These are phyloP conservation scores for Canavalia ensiformis DNA, from an alignment of 306 rosid genomes.

Conservation along the genomic window DNA sequence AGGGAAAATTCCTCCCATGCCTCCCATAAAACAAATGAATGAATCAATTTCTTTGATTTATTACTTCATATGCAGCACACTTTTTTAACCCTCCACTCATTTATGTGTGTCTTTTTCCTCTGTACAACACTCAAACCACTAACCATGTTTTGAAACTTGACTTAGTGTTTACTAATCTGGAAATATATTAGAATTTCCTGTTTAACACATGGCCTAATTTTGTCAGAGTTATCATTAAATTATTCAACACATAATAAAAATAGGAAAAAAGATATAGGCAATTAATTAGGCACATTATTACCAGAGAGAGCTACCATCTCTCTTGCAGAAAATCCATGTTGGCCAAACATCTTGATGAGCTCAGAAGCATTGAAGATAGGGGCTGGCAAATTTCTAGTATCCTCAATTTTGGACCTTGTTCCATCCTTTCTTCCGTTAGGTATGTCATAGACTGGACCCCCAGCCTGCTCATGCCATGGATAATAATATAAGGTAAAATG, in stretches of 20 bases:
- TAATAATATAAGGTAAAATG: not conserved
- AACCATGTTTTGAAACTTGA: not conserved
- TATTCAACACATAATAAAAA: not conserved
- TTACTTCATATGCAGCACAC: not conserved
- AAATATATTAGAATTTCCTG: not conserved
- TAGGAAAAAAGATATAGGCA: not conserved
- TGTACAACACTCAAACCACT: not conserved
- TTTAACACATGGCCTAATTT: not conserved
- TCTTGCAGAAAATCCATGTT: slow-evolving; percentile 70
- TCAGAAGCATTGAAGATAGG: slow-evolving; percentile 78
- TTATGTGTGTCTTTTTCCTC: not conserved
- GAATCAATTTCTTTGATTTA: not conserved
- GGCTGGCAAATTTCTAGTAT: slow-evolving; percentile 70
- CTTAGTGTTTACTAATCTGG: not conserved
- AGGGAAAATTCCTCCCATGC: not conserved
- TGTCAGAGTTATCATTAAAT: not conserved
- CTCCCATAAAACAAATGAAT: not conserved
- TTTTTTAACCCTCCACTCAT: too few species aligned
- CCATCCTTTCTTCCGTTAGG: slow-evolving; percentile 88
- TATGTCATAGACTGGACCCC: slow-evolving; percentile 81
- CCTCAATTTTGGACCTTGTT: slow-evolving; percentile 77
- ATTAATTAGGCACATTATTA: slow-evolving; percentile 28
- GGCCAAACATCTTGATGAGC: slow-evolving; percentile 65
- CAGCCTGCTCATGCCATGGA: slow-evolving; percentile 58
- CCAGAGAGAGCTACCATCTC: slow-evolving; percentile 93